Base-by-base conservation (phyloP, 2,329 filamentous ascomycete species). In the Sporothrix luriei region DNA sequence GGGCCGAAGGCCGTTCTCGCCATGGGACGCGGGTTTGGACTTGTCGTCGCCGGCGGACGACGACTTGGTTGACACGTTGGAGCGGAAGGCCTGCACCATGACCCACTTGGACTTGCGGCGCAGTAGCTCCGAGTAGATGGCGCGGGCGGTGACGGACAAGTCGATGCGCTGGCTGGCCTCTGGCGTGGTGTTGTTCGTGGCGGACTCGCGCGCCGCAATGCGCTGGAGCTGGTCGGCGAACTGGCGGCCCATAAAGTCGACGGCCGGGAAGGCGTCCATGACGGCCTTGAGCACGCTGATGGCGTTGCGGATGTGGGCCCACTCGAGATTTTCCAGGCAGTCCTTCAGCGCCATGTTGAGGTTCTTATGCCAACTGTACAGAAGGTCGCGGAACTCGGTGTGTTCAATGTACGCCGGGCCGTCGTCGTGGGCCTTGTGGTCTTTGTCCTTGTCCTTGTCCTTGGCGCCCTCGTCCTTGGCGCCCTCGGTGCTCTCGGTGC, bases 251-350 rank as follows among this genome's bases (percentile, higher is more conserved):
- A 97, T 94, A 78, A 93, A 95, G 76, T 97, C 93, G 70, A 98
- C 88, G 19, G 90, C 90, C 4, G 95, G 96, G 84, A 97, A 99
- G 75, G 89, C 86, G 66, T 93, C 88, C 29, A 92, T 86, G 62
- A 97, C 85, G 13, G 88, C 86, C 77, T 95, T 96, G 71, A 99
- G 84, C 4, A 98, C 85, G 70, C 91, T 95, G 74, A 98, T 96
- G 57, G 93, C 93, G 77, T 99, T 99, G 69, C 94, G 90, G 77
- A 98, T 97, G 78, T 97, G 94, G 91, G 97, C 97, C 87, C 95
- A 99, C 79, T 98, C 94, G 43, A 87, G 89, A 38, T 90, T 90
- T 21, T 88, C 88, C 61, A 99, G 84, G 77, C 94, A 97, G 49
- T 86, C 86, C 77, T 93, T 94, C 68, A 99, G 82, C 2, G 94